These are phyloP conservation scores for Amniculicola lignicola DNA, from an alignment of 495 filamentous ascomycete genomes.

Conservation along the genomic window DNA sequence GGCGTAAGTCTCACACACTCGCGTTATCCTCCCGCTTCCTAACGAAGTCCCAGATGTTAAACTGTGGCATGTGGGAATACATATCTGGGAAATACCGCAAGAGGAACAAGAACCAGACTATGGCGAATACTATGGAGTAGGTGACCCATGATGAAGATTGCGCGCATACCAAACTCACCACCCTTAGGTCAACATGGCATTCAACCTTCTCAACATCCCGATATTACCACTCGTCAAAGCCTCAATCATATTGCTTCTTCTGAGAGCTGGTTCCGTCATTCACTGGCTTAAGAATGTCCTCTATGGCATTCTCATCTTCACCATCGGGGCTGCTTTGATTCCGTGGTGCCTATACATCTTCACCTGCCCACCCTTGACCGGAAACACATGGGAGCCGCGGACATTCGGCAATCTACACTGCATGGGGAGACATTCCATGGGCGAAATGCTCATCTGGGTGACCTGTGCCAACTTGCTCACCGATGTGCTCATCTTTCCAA, in stretches of 20 bases:
- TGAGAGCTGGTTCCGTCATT: constrained; percentile 30
- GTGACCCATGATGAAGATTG: neutral
- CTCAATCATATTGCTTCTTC: constrained; percentile 28
- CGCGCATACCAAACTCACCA: neutral
- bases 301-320: constrained; percentile 30
- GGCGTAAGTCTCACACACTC: constrained; percentile 7
- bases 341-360: constrained; percentile 33
- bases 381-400: constrained; percentile 30
- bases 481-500: constrained; percentile 32
- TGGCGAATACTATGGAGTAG: constrained; percentile 28
- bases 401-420: constrained; percentile 31
- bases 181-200: constrained; percentile 24
- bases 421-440: constrained; percentile 27
- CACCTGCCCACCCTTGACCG: constrained; percentile 29
- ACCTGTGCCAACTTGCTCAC: constrained; percentile 33
- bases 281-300: constrained; percentile 29
- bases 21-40: neutral
- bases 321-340: constrained; percentile 22
- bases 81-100: constrained; percentile 24
- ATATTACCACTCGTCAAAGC: constrained; percentile 31
- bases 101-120: constrained; percentile 29
- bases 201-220: constrained; percentile 32
- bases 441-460: constrained; percentile 32
- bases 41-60: constrained; percentile 22
- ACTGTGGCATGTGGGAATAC: constrained; percentile 32